These are phyloP conservation scores for Cyclostephanos invisitatus DNA, from an alignment of 108 stramenopile species.

Conservation along the genomic window DNA sequence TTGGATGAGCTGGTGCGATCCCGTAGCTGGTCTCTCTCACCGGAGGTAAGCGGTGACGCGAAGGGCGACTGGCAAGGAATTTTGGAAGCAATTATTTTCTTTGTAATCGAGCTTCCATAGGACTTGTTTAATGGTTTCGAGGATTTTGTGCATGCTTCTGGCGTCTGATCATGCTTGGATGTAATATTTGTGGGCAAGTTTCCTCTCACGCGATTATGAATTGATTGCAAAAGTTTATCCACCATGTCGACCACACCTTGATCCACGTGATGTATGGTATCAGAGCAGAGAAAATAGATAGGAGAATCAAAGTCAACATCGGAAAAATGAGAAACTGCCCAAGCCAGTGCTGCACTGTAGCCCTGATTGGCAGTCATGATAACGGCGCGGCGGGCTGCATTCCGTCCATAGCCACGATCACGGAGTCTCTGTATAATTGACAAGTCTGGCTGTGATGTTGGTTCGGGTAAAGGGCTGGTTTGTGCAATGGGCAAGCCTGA, in stretches of 20 bases:
- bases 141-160: not conserved
- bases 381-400: slow-evolving; percentile 71
- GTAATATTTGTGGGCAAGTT: not conserved
- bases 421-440: slow-evolving; percentile 45
- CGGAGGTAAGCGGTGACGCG: not conserved
- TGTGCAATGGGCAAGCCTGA: not conserved
- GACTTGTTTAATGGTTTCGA: not conserved
- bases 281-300: slow-evolving; percentile 44
- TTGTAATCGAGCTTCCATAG: not conserved
- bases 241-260: slow-evolving; percentile 17
- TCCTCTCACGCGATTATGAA: slow-evolving; percentile 2
- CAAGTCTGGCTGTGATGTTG: slow-evolving; percentile 24
- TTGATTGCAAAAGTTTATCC: slow-evolving; percentile 6
- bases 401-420: slow-evolving; percentile 65
- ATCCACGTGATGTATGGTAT: slow-evolving; percentile 8
- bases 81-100: not conserved
- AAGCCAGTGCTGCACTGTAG: slow-evolving; percentile 64
- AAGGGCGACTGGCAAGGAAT: not conserved
- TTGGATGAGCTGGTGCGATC: not conserved
- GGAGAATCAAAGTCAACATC: slow-evolving; percentile 75
- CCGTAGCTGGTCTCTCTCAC: not conserved
- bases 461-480: not conserved
- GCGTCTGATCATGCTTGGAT: not conserved
- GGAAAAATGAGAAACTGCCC: slow-evolving; percentile 76
- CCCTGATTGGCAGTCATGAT: slow-evolving; percentile 61